Percentiles rank a stretch among this genome's conserved stretches.
Conservation (phyloP, 768 basidiomycete genomes). For the Pholiota microspora region DNA sequence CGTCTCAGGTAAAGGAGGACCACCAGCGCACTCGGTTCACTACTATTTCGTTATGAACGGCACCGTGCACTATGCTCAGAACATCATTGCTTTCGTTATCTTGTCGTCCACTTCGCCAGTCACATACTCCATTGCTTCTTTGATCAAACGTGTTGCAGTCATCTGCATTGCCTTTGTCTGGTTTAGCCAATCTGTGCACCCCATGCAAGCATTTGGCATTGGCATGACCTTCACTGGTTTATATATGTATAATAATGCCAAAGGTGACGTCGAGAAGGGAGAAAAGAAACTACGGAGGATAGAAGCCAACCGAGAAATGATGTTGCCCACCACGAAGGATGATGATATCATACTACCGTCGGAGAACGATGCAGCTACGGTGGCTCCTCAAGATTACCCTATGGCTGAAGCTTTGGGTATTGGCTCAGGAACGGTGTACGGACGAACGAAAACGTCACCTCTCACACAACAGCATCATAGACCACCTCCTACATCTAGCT, state of each 20-base stretch:
- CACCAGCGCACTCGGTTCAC: constrained; percentile 57
- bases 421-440: constrained; percentile 33
- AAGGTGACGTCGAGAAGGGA: constrained; percentile 87
- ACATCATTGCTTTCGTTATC: constrained; percentile 96
- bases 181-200: constrained; percentile 88
- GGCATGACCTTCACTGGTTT: constrained; percentile 84
- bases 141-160: constrained; percentile 96
- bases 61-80: constrained; percentile 94
- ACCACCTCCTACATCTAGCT: constrained; percentile 11
- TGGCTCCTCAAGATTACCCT: constrained; percentile 17
- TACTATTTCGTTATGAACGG: constrained; percentile 94
- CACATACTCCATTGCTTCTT: constrained; percentile 97
- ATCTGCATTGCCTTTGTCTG: constrained; percentile 97
- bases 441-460: constrained; percentile 32
- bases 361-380: constrained; percentile 37
- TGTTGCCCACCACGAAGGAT: constrained; percentile 65
- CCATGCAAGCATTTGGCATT: constrained; percentile 88
- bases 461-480: constrained; percentile 20
- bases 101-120: constrained; percentile 96
- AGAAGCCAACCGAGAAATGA: constrained; percentile 65
- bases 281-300: constrained; percentile 85
- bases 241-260: constrained; percentile 96
- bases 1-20: constrained; percentile 40
- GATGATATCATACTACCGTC: constrained; percentile 55
- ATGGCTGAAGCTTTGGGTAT: constrained; percentile 34